Evolutionary conservation across 352 stramenopile species (phyloP), one percentile per base, ranked within the genome.

Genomic region (Globisporangium camurandrum): DNA sequence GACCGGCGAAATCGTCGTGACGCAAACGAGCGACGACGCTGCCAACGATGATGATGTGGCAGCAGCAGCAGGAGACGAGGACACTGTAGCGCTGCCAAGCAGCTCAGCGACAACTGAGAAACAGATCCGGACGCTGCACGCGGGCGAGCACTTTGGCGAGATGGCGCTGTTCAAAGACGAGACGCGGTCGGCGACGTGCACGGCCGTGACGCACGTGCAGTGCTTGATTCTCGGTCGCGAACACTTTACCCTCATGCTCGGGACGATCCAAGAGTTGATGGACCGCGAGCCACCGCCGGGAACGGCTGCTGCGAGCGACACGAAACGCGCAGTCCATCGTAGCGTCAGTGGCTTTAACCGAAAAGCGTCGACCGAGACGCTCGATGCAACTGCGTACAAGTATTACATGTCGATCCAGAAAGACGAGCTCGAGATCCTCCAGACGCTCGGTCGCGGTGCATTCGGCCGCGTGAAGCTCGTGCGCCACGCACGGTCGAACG

Each of bases 381-480:
- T 82, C 7, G 60, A 60, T 8, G 49, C 71, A 12, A 49, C 26
- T 7, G 54, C 70, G 51, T 88, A 86, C 68, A 88, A 88, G 47
- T 88, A 88, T 53, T 76, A 73, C 36, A 86, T 84, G 73, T 51
- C 83, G 33, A 85, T 88, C 43, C 62, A 61, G 22, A 72, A 71
- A 38, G 75, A 88, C 19, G 77, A 89, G 49, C 60, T 92, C 2
- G 77, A 92, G 52, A 79, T 89, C 23, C 51, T 89, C 11, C 75
- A 87, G 42, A 88, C 78, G 17, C 57, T 99, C 66, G 97, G 97
- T 5, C 69, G 96, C 24, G 97, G 97, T n/a, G 96, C 97, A 12
- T 99, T 99, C 64, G 97, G 97, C 26, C 96, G 99, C 62, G 97
- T 99, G 28, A 79, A 81, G 11, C 74, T 94, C 17, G 84, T 93